Percentiles rank a stretch among this genome's conserved stretches.
These are phyloP conservation scores for Vigna nakashimae DNA, from an alignment of 306 rosid species.

Conservation along the genomic window DNA sequence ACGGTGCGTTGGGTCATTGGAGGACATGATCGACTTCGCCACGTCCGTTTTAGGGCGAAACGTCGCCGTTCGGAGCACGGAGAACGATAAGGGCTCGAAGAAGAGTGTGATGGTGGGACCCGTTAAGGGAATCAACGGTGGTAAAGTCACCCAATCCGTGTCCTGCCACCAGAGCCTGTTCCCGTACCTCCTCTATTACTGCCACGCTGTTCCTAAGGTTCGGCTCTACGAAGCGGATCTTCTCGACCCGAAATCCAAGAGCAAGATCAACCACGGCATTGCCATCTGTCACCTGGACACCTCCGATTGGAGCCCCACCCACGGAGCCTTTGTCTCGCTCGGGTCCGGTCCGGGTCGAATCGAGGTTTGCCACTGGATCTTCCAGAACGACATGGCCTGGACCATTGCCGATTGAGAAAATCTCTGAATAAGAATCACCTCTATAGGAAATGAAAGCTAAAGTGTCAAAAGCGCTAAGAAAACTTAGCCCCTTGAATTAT, in stretches of 20 bases:
- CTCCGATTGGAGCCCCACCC: constrained; percentile 83
- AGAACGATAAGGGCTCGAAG: constrained; percentile 73
- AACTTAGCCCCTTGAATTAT: constrained; percentile 50
- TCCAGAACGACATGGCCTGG: constrained; percentile 96
- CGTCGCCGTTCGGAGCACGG: constrained; percentile 67
- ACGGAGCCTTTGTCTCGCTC: constrained; percentile 82
- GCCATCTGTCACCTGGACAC: constrained; percentile 96
- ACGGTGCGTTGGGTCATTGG: constrained; percentile 83
- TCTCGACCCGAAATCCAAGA: constrained; percentile 63
- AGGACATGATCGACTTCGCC: constrained; percentile 94
- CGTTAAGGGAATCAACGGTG: constrained; percentile 79
- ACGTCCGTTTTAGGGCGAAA: constrained; percentile 84
- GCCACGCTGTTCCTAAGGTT: constrained; percentile 95
- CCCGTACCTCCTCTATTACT: constrained; percentile 88
- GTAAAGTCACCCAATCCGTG: constrained; percentile 80
- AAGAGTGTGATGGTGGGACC: constrained; percentile 62
- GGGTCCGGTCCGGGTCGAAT: constrained; percentile 89
- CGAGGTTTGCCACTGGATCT: constrained; percentile 98
- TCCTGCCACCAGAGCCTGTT: constrained; percentile 96
- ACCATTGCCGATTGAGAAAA: constrained; percentile 61
- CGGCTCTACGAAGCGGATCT: constrained; percentile 93
- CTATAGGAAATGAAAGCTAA: constrained; percentile 20
- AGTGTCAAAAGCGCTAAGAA: constrained; percentile 54
- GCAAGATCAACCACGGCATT: constrained; percentile 77
- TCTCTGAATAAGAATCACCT: background rate